Conservation (phyloP, 2,329 filamentous ascomycete species). For the Aspergillus fijiensis region DNA sequence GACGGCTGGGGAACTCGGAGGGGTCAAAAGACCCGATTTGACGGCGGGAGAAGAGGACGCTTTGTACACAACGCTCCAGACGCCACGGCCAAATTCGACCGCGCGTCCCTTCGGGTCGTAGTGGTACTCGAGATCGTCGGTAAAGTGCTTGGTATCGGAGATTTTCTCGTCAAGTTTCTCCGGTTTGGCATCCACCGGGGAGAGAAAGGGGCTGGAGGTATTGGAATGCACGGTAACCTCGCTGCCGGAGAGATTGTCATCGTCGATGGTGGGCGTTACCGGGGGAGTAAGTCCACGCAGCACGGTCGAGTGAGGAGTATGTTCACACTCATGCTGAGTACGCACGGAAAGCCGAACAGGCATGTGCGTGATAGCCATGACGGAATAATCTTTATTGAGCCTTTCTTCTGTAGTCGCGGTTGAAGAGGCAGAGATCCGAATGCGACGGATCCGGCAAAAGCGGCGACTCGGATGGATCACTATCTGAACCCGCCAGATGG, state of each 20-base stretch:
- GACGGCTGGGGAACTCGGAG: slow-evolving; percentile 39
- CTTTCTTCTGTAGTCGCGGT: neutral
- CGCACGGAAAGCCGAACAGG: slow-evolving; percentile 31
- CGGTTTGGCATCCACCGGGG: slow-evolving; percentile 6
- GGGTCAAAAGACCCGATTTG: slow-evolving; percentile 22
- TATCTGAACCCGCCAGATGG: neutral
- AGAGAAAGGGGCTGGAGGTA: slow-evolving; percentile 8
- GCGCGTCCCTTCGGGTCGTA: slow-evolving; percentile 28
- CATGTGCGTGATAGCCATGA: slow-evolving; percentile 17
- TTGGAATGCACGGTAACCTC: slow-evolving; percentile 6
- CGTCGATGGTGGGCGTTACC: slow-evolving; percentile 33
- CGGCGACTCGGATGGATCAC: neutral
- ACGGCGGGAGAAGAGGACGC: slow-evolving; percentile 30
- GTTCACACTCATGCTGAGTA: slow-evolving; percentile 20
- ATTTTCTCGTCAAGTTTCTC: slow-evolving; percentile 1
- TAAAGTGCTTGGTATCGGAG: slow-evolving; percentile 25
- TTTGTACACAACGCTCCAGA: slow-evolving; percentile 50
- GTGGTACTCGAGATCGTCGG: slow-evolving; percentile 35
- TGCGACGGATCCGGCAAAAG: neutral
- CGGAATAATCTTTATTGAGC: neutral
- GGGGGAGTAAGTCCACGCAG: slow-evolving; percentile 34
- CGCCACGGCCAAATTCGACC: slow-evolving; percentile 46
- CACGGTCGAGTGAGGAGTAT: slow-evolving; percentile 14
- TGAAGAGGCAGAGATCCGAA: neutral
- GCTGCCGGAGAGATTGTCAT: slow-evolving; percentile 14